Base-by-base conservation (phyloP, 2,329 filamentous ascomycete genomes). In the Diaporthe humulicola region DNA sequence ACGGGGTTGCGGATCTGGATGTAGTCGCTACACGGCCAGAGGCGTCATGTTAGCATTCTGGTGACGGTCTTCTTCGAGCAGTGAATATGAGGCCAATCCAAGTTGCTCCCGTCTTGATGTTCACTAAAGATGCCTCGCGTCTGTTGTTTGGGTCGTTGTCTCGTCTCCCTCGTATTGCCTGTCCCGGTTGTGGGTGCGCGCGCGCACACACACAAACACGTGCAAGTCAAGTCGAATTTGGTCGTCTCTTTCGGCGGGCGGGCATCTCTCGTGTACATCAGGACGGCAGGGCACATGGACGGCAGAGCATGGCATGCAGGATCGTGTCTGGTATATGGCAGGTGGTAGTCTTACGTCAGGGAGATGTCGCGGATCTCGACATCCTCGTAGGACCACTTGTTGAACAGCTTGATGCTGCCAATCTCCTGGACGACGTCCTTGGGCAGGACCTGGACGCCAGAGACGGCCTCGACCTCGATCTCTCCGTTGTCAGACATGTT, bases 291-390 rank as follows among this genome's bases (percentile, higher is more conserved):
- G 56, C 30, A 25, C 58, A 76, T 73, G 40, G 77, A 72, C 76
- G 73, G 75, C 70, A 77, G 75, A 78, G 78, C 71, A 75, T 79
- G 76, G 78, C 79, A 76, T 80, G 77, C 79, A 80, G 81, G 77
- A 75, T 82, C 40, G 50, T 56, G 40, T 58, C 52, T 54, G 14
- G 54, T 75, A 48, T 33, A 42, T 30, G n/a, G 70, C 38, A 45
- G 58, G 58, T 64, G 25, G 36, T 19, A 36, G 48, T 48, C 95
- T 90, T 97, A 99, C 97, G 96, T 98, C 90, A 99, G 92, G 84
- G 97, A 99, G 90, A 99, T 98, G 87, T 99, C 97, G 88, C 96
- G 93, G 89, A 99, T 97, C 92, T 99, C 97, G 85, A 99, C 96
- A 93, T 98, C 95, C 87, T 97, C 97, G 90, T 98, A 99, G 89